phyloP scores from a whole-genome alignment of 2,329 filamentous ascomycete species.

The Fusarium kyushuense region DNA sequence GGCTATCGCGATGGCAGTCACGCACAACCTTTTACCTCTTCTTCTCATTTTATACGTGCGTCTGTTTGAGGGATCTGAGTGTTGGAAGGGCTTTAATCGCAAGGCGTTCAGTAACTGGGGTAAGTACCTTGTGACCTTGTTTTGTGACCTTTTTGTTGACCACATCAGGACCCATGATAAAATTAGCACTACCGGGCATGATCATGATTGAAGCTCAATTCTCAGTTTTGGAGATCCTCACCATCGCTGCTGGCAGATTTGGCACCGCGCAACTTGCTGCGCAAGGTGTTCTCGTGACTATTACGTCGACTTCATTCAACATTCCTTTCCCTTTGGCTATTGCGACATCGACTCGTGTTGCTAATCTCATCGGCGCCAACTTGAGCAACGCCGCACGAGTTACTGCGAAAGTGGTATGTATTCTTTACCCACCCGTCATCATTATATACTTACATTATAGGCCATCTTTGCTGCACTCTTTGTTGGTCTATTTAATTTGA shows the following conservation, averaged over 20 bases:
- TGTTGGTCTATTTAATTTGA: conserved; percentile 80
- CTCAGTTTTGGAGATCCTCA: conserved; percentile 89
- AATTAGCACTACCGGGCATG: conserved; percentile 84
- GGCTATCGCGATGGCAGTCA: conserved; percentile 80
- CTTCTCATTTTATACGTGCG: conserved; percentile 79
- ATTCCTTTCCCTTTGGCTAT: conserved; percentile 92
- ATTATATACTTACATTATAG: conserved; percentile 21
- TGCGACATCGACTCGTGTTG: conserved; percentile 85
- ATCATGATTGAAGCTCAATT: conserved; percentile 93
- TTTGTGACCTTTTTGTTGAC: neutral
- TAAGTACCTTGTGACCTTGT: neutral
- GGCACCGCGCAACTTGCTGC: conserved; percentile 83
- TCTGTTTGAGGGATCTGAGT: conserved; percentile 76
- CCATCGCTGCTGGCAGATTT: conserved; percentile 80
- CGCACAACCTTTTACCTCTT: conserved; percentile 79
- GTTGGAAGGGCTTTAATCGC: conserved; percentile 81
- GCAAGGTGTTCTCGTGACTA: conserved; percentile 82
- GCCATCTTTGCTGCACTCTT: conserved; percentile 71
- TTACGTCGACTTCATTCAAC: conserved; percentile 84
- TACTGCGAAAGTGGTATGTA: conserved; percentile 75
- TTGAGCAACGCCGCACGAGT: conserved; percentile 81
- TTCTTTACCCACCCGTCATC: rapidly evolving
- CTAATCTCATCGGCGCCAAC: conserved; percentile 88
- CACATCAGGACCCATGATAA: conserved; percentile 73
- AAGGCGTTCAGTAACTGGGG: conserved; percentile 78